Percentiles rank a stretch among this genome's conserved stretches.
Conservation (phyloP, 345 rosid genomes). For the Eucalyptus lansdowneana region DNA sequence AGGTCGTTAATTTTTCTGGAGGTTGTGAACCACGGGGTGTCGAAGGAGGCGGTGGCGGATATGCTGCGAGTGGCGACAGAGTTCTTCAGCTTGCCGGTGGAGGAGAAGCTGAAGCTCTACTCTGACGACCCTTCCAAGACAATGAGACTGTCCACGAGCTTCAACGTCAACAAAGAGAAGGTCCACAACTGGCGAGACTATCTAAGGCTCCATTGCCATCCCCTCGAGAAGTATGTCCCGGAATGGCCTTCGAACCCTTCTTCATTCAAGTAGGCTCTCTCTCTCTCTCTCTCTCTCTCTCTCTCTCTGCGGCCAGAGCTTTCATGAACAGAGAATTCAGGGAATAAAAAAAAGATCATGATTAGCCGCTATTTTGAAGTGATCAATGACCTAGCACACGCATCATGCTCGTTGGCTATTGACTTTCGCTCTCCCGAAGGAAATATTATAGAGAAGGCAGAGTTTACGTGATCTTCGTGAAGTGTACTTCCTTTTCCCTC, state of each 20-base stretch:
- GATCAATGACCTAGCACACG: not conserved
- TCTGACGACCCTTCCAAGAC: slow-evolving; percentile 84
- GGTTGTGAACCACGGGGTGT: slow-evolving; percentile 67
- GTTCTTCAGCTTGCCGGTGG: slow-evolving; percentile 55
- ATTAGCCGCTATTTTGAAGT: not conserved
- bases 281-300: not conserved
- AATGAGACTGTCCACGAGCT: slow-evolving; percentile 71
- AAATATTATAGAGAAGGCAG: not conserved
- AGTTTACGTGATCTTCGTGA: not conserved
- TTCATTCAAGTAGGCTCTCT: slow-evolving; percentile 44
- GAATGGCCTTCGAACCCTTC: slow-evolving; percentile 88
- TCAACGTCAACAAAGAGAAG: slow-evolving; percentile 65
- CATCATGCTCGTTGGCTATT: not conserved
- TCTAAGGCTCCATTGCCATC: slow-evolving; percentile 72
- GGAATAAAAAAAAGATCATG: not conserved
- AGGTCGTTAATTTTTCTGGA: not conserved
- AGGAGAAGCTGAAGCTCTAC: slow-evolving; percentile 75
- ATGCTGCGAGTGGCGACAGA: slow-evolving; percentile 40
- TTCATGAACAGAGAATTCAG: not conserved
- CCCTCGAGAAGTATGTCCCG: slow-evolving; percentile 45
- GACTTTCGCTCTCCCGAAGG: not conserved
- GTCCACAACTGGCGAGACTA: slow-evolving; percentile 88
- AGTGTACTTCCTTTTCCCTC: not conserved
- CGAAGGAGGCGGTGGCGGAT: slow-evolving; percentile 10
- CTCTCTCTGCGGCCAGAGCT: not conserved